A percentile compares a stretch with the other conserved stretches of the same genome.
These are phyloP conservation scores for Anacardium occidentale DNA, from an alignment of 345 rosid species.

Conservation along the genomic window DNA sequence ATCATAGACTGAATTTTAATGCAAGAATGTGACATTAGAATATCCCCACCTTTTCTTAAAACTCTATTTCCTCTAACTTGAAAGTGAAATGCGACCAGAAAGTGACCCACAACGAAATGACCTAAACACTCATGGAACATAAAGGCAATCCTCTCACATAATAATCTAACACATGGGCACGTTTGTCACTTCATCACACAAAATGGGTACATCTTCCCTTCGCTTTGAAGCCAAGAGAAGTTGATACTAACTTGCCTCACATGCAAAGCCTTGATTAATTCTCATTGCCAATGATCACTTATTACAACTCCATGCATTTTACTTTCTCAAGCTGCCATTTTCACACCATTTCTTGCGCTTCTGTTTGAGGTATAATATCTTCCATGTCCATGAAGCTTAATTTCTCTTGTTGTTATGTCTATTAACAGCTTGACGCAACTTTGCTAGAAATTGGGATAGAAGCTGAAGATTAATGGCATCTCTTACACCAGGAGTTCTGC, in stretches of 20 bases:
- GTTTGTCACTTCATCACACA: constrained; percentile 23
- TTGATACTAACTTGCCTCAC: constrained; percentile 62
- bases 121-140: constrained; percentile 19
- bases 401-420: not conserved
- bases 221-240: constrained; percentile 70
- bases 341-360: not conserved
- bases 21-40: constrained; percentile 24
- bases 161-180: constrained; percentile 8
- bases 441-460: not conserved
- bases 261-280: constrained; percentile 45
- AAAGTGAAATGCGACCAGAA: constrained; percentile 50
- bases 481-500: constrained; percentile 70
- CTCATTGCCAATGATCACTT: not conserved
- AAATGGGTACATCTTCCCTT: constrained; percentile 36
- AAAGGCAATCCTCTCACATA: not conserved
- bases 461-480: constrained; percentile 52
- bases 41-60: constrained; percentile 40
- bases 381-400: not conserved
- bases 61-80: constrained; percentile 45
- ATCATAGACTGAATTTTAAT: constrained; percentile 11
- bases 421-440: too few relatives aligned
- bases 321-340: not conserved
- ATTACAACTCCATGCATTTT: constrained; percentile 4
- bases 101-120: constrained; percentile 27
- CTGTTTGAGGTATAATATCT: not conserved